Evolutionary conservation across 2,329 filamentous ascomycete species (phyloP).

Genomic region (Pseudocercospora musae): DNA sequence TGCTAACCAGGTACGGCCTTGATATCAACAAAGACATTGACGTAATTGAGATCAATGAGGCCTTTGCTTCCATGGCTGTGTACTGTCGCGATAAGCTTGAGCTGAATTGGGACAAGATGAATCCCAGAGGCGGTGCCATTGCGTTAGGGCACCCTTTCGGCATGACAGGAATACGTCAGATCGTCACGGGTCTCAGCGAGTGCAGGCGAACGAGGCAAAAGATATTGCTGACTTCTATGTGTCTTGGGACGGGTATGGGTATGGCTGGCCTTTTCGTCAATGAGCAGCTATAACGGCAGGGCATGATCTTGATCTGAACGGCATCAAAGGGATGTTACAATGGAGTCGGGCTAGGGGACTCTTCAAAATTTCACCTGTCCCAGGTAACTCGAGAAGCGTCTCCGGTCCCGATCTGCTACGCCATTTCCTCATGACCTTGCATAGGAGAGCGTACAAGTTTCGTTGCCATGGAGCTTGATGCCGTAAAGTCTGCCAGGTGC

Average conservation of each 20-base stretch:
- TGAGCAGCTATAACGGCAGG: conserved; percentile 33
- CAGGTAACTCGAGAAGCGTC: too few relatives aligned
- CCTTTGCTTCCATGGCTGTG: conserved; percentile 60
- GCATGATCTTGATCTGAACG: neutral
- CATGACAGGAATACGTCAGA: conserved; percentile 78
- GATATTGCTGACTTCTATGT: conserved; percentile 86
- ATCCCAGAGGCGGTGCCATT: conserved; percentile 88
- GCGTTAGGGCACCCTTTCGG: conserved; percentile 80
- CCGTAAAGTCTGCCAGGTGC: too few relatives aligned
- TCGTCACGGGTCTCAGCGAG: conserved; percentile 68
- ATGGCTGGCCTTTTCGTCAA: conserved; percentile 51
- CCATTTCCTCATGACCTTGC: too few relatives aligned
- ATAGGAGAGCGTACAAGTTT: too few relatives aligned
- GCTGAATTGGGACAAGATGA: conserved; percentile 69
- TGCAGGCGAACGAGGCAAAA: conserved; percentile 64
- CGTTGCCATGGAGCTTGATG: too few relatives aligned
- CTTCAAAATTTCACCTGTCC: neutral
- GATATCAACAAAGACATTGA: conserved; percentile 59
- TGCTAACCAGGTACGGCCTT: conserved; percentile 51
- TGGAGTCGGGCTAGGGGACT: neutral
- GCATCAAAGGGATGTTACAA: neutral
- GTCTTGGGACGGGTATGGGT: conserved; percentile 52
- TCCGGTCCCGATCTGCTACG: too few relatives aligned
- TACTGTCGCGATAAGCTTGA: conserved; percentile 70
- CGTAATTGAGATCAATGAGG: conserved; percentile 91